Evolutionary conservation across 2,329 filamentous ascomycete genomes (phyloP).

Genomic region (Stemphylium beticola): DNA sequence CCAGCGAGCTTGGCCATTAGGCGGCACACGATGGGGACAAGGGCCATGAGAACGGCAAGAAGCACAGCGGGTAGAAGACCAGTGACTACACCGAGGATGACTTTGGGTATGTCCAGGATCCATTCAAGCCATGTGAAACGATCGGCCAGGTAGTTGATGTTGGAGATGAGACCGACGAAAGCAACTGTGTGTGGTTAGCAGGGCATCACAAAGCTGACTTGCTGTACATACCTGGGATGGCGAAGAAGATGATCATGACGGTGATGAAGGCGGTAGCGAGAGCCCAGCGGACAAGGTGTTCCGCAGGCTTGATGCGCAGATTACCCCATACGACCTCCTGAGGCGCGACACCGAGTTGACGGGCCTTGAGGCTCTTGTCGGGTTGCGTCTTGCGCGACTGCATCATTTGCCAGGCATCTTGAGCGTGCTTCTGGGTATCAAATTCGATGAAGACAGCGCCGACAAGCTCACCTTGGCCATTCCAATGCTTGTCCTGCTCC

Average conservation of each 20-base stretch:
- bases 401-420: constrained; percentile 78
- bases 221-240: constrained; percentile 43
- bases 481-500: constrained; percentile 70
- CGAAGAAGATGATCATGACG: constrained; percentile 55
- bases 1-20: constrained; percentile 48
- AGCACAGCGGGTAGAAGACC: constrained; percentile 53
- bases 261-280: constrained; percentile 49
- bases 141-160: constrained; percentile 52
- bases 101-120: constrained; percentile 50
- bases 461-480: constrained; percentile 69
- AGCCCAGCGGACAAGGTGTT: constrained; percentile 39
- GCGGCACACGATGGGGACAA: constrained; percentile 53
- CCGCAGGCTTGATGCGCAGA: constrained; percentile 47
- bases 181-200: constrained; percentile 41
- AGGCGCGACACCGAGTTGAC: constrained; percentile 53
- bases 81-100: constrained; percentile 54
- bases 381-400: constrained; percentile 43
- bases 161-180: constrained; percentile 53
- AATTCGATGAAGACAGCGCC: constrained; percentile 91
- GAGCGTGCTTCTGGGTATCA: constrained; percentile 78
- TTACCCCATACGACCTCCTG: constrained; percentile 57
- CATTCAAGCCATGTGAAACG: constrained; percentile 50
- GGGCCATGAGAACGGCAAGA: constrained; percentile 52
- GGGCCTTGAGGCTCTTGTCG: constrained; percentile 47
- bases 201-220: neutral